Percentiles rank a stretch among this genome's conserved stretches.
Conservation (phyloP, 345 rosid species). For the Laguncularia racemosa region DNA sequence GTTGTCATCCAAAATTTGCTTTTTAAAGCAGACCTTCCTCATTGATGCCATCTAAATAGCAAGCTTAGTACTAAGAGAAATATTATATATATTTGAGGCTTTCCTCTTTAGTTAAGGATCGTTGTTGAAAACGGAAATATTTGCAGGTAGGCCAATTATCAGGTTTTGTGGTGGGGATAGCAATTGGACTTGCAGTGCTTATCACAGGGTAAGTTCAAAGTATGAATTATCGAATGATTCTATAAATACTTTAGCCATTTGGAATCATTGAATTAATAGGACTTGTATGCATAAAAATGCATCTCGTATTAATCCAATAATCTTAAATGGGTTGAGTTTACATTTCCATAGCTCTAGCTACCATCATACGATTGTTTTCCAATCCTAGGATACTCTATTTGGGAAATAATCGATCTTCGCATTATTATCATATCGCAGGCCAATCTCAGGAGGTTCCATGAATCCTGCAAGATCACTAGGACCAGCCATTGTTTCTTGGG, state of each 20-base stretch:
- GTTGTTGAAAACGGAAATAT: background rate
- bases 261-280: background rate
- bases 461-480: conserved; percentile 93
- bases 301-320: background rate
- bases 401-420: background rate
- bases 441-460: conserved; percentile 87
- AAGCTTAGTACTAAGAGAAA: background rate
- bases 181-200: conserved; percentile 71
- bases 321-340: background rate
- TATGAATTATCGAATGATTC: background rate
- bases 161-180: conserved; percentile 60
- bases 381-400: too few species aligned
- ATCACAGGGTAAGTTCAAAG: conserved; percentile 46
- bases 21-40: background rate
- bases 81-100: background rate
- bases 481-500: conserved; percentile 71
- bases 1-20: background rate
- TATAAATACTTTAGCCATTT: too few species aligned
- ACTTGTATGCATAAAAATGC: too few species aligned
- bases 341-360: too few species aligned
- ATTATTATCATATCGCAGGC: conserved; percentile 28
- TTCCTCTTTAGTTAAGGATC: too few species aligned
- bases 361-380: too few species aligned
- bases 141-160: conserved; percentile 52
- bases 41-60: background rate